Conservation (phyloP, 108 stramenopile species). For the Stephanodiscus triporus region DNA sequence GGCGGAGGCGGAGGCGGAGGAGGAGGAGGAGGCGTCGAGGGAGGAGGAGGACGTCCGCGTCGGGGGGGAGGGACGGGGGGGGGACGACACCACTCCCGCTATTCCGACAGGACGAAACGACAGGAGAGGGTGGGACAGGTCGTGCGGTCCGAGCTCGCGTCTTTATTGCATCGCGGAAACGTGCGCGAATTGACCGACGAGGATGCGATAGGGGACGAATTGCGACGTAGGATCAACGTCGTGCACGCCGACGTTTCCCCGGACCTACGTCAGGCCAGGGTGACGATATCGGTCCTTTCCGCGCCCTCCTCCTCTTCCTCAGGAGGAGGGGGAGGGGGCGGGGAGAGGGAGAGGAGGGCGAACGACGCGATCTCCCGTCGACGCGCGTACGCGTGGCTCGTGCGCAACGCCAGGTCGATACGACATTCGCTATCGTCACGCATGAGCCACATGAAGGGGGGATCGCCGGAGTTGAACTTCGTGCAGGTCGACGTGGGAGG, state of each 20-base stretch:
- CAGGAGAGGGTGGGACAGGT: slow-evolving; percentile 87
- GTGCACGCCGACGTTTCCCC: slow-evolving; percentile 84
- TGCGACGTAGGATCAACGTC: slow-evolving; percentile 75
- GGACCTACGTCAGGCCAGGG: slow-evolving; percentile 85
- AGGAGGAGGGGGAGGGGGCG: neutral
- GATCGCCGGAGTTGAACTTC: slow-evolving; percentile 77
- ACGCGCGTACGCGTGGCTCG: slow-evolving; percentile 84
- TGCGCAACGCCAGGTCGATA: slow-evolving; percentile 72
- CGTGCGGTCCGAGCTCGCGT: slow-evolving; percentile 73
- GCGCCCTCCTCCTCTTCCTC: too few relatives aligned
- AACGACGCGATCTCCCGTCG: slow-evolving; percentile 68
- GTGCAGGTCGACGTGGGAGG: slow-evolving; percentile 89
- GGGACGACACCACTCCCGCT: slow-evolving; percentile 41
- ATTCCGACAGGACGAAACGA: slow-evolving; percentile 71
- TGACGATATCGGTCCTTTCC: slow-evolving; percentile 72
- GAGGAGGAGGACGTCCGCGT: too few relatives aligned
- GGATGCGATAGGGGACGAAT: slow-evolving; percentile 59
- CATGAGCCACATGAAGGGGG: slow-evolving; percentile 85
- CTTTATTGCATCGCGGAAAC: slow-evolving; percentile 52
- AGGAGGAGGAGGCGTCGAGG: too few relatives aligned
- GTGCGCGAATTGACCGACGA: slow-evolving; percentile 2
- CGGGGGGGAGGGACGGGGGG: neutral
- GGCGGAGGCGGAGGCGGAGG: too few relatives aligned
- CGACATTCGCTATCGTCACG: slow-evolving; percentile 77
- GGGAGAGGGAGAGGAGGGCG: slow-evolving; percentile 18